Evolutionary conservation across 1,139 yeast species (phyloP), one percentile per base, ranked within the genome.

Genomic region (Lodderomyces pseudojiufengensis): DNA sequence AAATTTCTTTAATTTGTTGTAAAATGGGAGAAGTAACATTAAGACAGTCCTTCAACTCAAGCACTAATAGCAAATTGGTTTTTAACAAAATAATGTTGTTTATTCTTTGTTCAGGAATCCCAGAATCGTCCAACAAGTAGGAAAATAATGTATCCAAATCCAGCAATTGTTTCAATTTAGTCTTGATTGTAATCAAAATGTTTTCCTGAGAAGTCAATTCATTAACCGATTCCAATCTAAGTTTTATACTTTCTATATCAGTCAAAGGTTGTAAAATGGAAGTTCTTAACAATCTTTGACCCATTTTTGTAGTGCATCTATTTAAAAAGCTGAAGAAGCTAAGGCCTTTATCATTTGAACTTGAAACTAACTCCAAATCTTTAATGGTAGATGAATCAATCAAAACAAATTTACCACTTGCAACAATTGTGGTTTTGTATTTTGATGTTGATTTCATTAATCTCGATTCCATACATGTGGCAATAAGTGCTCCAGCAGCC

Each of bases 231-330:
- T 57, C 55, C 9, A 57, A 45, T 26, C 76, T 53, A 32, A 58
- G 46, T 11, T 48, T 36, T 2, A 71, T 56, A 22, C 65, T 56
- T 1, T 44, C 43, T 16, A 42, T 43, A 41, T 65, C 64, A 0
- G 73, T 66, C 16, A 71, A 48, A 0, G 77, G 77, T 38, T 71
- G 78, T 12, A 71, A 43, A 3, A 71, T 57, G 35, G 60, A 65
- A 15, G 57, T 61, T 40, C 61, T 56, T 29, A 72, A 47, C 11
- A 62, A 42, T 34, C 76, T 45, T 13, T 51, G 54, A 1, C 77
- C 78, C 76, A 71, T 71, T 35, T 63, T 65, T 0, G 77, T 70
- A 0, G 51, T 44, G 2, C 75, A 68, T 2, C 46, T 42, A 40
- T 70, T 60, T 35, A 71, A 44, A 25, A 57, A 52, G 21, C 61